Evolutionary conservation across 1,284 basidiomycete species (phyloP), one percentile per base, ranked within the genome.

Genomic region (Ceratobasidium papillatum): DNA sequence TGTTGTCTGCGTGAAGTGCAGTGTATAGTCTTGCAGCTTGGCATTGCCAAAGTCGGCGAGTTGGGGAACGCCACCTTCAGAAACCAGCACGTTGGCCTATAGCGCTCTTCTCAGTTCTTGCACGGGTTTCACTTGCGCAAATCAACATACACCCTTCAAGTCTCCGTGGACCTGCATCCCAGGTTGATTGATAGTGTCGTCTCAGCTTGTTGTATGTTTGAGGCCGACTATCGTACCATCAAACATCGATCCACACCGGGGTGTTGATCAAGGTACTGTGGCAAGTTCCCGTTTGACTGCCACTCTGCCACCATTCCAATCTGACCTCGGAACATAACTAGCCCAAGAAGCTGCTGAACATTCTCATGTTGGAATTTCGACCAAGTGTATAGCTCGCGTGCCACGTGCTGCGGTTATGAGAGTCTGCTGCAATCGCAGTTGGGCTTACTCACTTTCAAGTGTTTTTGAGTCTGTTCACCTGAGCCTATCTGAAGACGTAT

Each of bases 31-130:
- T 25, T 62, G 38, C 3, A 43, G n/a, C 4, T 7, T 45, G 25
- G 59, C 59, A 27, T 62, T 62, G 19, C 65, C 65, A 56, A 68
- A 68, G 34, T 68, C 51, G 7, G 65, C 51, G 4, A 68, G 51
- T 25, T 34, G n/a, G 1, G 65, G 65, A 19, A 32, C 32, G 3
- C 65, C 65, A 11, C 27, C n/a, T 3, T 32, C 27, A 27, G 49
- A 52, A 9, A 68, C 36, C 2, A 68, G 51, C 11, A 68, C 45
- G 30, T 68, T 68, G 1, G 34, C 32, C 64, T 66, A n/a, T n/a
- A n/a, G n/a, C n/a, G n/a, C n/a, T n/a, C n/a, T n/a, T n/a, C n/a
- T n/a, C n/a, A n/a, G n/a, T n/a, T n/a, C n/a, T n/a, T n/a, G n/a
- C n/a, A n/a, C n/a, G n/a, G n/a, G n/a, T n/a, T n/a, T n/a, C n/a